Percentiles rank a stretch among this genome's conserved stretches.
Conservation (phyloP, 2,329 filamentous ascomycete species). For the Emmonsiellopsis sp. region DNA sequence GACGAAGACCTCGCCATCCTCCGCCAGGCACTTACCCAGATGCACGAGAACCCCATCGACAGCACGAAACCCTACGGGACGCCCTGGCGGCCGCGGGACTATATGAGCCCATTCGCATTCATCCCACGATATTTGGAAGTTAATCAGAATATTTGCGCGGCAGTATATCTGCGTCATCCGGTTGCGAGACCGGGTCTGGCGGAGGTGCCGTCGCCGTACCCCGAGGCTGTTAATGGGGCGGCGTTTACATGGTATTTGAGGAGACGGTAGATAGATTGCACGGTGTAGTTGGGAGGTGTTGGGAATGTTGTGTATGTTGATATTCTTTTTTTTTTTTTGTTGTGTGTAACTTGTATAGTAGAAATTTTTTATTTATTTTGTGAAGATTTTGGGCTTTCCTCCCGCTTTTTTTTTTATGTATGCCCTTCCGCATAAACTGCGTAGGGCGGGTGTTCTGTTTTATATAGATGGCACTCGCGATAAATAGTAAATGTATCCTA, state of each 20-base stretch:
- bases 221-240: slow-evolving; percentile 60
- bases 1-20: slow-evolving; percentile 39
- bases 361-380: neutral
- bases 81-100: slow-evolving; percentile 79
- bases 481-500: too few relatives aligned
- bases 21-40: slow-evolving; percentile 50
- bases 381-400: neutral
- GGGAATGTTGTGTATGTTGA: neutral
- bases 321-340: neutral
- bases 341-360: neutral
- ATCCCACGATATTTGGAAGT: slow-evolving; percentile 94
- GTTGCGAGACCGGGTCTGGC: slow-evolving; percentile 73
- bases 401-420: neutral
- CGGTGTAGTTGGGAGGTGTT: neutral
- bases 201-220: slow-evolving; percentile 79
- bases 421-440: too few relatives aligned
- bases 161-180: slow-evolving; percentile 89
- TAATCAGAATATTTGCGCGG: slow-evolving; percentile 92
- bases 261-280: slow-evolving; percentile 53
- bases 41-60: slow-evolving; percentile 70
- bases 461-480: too few relatives aligned
- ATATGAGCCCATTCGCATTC: slow-evolving; percentile 87
- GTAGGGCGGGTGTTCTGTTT: too few relatives aligned
- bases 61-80: slow-evolving; percentile 74
- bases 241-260: slow-evolving; percentile 93